Evolutionary conservation across 2,329 filamentous ascomycete species (phyloP), one percentile per base, ranked within the genome.

Genomic region (Rhinocladiella similis): DNA sequence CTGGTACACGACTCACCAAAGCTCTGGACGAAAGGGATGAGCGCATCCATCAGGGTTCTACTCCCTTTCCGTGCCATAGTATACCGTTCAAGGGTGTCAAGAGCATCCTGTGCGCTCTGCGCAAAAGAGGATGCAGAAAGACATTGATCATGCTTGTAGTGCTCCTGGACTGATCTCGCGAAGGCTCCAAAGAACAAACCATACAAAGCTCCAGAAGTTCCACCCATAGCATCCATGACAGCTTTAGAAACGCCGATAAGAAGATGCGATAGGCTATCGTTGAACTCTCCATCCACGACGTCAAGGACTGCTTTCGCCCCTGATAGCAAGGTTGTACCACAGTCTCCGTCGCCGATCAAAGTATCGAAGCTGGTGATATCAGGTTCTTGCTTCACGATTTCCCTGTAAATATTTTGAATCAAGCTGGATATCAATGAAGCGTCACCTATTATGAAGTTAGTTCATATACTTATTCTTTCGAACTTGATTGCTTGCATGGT

Each of bases 171-270:
- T 2, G 5, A 5, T 4, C 27, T 22, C 6, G 12, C 27, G 14
- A 54, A 19, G 6, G 50, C 27, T 14, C 22, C 10, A 10, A 45
- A 45, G 55, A 62, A 64, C 29, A 64, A 59, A 25, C 54, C 64
- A 67, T 86, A 87, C 9, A 88, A 75, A 12, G 84, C 85, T 12
- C 85, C 85, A 9, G 82, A 85, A 3, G 85, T 88, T 27, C 85
- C 85, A 64, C 86, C 85, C 84, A 88, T 87, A 52, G 74, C 79
- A 10, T 75, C 76, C 66, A 87, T 84, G 10, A 86, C 80, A 1
- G 81, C 75, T 42, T 77, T 74, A 54, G 79, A 80, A 57, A 85
- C 79, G 51, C 73, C 72, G 41, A 86, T 65, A 29, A 82, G 68
- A 3, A 81, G 3, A 27, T 27, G 25, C 25, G 25, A 27, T 7